Evolutionary conservation across 305 asterid genomes (phyloP).

Genomic region (Vinca major): DNA sequence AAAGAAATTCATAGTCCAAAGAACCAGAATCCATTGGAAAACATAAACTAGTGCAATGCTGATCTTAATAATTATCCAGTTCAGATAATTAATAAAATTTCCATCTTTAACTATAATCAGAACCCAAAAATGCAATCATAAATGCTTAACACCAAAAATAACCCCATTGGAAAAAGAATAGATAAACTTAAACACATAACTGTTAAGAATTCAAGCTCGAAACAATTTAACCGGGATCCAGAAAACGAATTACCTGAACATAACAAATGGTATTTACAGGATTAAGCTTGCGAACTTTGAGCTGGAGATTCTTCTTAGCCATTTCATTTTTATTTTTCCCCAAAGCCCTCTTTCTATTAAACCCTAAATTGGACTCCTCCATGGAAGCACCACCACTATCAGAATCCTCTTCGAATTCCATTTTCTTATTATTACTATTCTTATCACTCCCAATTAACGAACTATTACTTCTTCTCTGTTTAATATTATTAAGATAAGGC

Average conservation of each 20-base stretch:
- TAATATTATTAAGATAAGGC: conserved; percentile 21
- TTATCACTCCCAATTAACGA: conserved; percentile 20
- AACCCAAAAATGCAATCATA: not conserved
- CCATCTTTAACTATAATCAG: no score
- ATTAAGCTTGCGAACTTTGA: conserved; percentile 60
- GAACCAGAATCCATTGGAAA: not conserved
- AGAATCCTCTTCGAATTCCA: conserved; percentile 14
- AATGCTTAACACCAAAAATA: not conserved
- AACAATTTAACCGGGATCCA: no score
- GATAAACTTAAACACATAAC: not conserved
- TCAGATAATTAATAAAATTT: not conserved
- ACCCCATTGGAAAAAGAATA: not conserved
- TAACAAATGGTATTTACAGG: conserved; percentile 69
- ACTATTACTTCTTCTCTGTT: conserved; percentile 25
- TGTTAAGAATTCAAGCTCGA: not conserved
- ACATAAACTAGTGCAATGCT: not conserved
- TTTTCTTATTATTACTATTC: not conserved
- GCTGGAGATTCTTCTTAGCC: conserved; percentile 52
- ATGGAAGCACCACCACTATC: conserved; percentile 7
- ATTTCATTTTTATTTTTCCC: conserved; percentile 51
- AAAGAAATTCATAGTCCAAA: not conserved
- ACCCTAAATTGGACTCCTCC: conserved; percentile 36
- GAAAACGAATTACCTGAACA: conserved; percentile 44
- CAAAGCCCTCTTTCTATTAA: conserved; percentile 74
- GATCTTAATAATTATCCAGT: not conserved